phyloP scores from a whole-genome alignment of 371 early-diverging fungal genomes.

The Haplosporangium sp. region DNA sequence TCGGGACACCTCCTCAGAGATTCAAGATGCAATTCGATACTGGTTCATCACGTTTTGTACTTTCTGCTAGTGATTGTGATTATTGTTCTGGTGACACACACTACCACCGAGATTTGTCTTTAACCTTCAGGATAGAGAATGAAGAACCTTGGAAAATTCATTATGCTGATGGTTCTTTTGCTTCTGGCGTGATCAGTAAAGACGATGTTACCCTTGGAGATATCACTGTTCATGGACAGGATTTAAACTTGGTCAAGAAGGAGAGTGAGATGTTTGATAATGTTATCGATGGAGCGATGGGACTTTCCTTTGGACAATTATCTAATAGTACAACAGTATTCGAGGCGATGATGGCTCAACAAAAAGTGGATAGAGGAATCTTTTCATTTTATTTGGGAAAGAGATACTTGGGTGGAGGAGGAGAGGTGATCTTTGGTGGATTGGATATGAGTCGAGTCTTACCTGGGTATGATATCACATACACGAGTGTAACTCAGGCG shows the following conservation, averaged over 20 bases:
- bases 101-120: conserved; percentile 62
- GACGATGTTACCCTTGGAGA: conserved; percentile 61
- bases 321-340: conserved; percentile 30
- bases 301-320: conserved; percentile 58
- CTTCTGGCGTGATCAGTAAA: conserved; percentile 61
- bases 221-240: conserved; percentile 55
- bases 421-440: conserved; percentile 35
- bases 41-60: conserved; percentile 70
- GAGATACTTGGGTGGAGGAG: conserved; percentile 9
- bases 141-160: conserved; percentile 51
- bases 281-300: conserved; percentile 59
- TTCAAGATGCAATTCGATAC: conserved; percentile 72
- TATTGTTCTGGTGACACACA: conserved; percentile 67
- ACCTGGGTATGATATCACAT: neutral
- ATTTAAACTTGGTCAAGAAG: conserved; percentile 63
- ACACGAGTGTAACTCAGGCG: neutral
- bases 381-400: conserved; percentile 58
- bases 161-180: conserved; percentile 48
- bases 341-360: conserved; percentile 35
- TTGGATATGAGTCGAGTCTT: conserved; percentile 9
- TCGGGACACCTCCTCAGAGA: conserved; percentile 58
- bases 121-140: conserved; percentile 53
- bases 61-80: conserved; percentile 60
- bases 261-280: conserved; percentile 62
- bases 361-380: conserved; percentile 49